A percentile compares a stretch with the other conserved stretches of the same genome.
phyloP scores from a whole-genome alignment of 2,329 filamentous ascomycete species.

The Trichoderma sp. region DNA sequence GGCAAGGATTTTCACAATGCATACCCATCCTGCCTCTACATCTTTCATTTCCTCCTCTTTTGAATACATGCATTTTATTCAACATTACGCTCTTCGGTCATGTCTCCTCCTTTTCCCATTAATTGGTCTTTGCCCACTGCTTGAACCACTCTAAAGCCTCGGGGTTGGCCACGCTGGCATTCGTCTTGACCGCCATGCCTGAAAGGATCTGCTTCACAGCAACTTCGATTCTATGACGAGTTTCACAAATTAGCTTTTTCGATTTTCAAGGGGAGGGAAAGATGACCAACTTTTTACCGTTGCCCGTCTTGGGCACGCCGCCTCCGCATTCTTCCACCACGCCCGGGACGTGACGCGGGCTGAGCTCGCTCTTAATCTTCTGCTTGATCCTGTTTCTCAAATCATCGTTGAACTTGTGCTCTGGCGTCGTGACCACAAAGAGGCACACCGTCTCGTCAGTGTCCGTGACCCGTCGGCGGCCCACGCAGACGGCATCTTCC shows the following conservation, averaged over 20 bases:
- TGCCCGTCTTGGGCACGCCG: slow-evolving; percentile 87
- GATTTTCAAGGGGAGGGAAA: slow-evolving; percentile 22
- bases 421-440: slow-evolving; percentile 76
- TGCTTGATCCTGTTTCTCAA: slow-evolving; percentile 65
- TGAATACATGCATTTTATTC: neutral
- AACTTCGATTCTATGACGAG: slow-evolving; percentile 71
- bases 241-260: neutral
- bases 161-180: slow-evolving; percentile 90
- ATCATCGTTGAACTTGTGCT: slow-evolving; percentile 57
- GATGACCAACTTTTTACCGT: slow-evolving; percentile 83
- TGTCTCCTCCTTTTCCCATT: neutral
- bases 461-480: slow-evolving; percentile 70
- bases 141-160: slow-evolving; percentile 87
- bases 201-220: slow-evolving; percentile 96
- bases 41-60: neutral
- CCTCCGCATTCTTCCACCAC: slow-evolving; percentile 75
- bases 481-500: slow-evolving; percentile 86
- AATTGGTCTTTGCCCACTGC: slow-evolving; percentile 66
- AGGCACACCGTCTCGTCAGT: slow-evolving; percentile 83
- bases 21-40: neutral
- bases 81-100: neutral
- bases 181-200: slow-evolving; percentile 81
- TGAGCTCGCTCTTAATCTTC: slow-evolving; percentile 74
- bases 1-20: neutral
- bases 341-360: slow-evolving; percentile 84